phyloP scores from a whole-genome alignment of 805 yeast species.

The Metschnikowia cerradonensis region DNA sequence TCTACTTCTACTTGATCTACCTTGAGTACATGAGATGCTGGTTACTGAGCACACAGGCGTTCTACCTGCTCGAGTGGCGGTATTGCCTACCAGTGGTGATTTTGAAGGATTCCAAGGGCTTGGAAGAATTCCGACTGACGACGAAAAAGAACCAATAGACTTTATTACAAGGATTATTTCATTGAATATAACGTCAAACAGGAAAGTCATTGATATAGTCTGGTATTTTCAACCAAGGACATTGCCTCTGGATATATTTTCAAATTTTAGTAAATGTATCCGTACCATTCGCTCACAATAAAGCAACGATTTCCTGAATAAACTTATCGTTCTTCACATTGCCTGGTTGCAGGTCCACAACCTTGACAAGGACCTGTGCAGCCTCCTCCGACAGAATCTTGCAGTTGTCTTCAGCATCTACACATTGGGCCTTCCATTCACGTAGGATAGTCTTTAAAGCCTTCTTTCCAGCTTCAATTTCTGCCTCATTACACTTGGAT shows the following conservation, averaged over 20 bases:
- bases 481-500: conserved; percentile 48
- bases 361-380: conserved; percentile 32
- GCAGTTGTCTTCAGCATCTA: conserved; percentile 20
- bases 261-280: no score
- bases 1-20: conserved; percentile 78
- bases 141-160: conserved; percentile 6
- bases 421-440: conserved; percentile 50
- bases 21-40: conserved; percentile 71
- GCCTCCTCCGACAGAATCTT: conserved; percentile 36
- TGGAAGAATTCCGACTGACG: conserved; percentile 8
- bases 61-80: conserved; percentile 56
- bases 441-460: conserved; percentile 45
- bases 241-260: no score
- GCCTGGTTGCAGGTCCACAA: conserved; percentile 26
- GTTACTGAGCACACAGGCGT: conserved; percentile 52
- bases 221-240: no score
- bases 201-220: no score
- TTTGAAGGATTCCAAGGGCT: conserved; percentile 13
- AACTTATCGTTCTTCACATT: conserved; percentile 33
- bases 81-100: conserved; percentile 31
- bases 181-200: no score
- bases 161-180: neutral
- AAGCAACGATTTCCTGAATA: conserved; percentile 42
- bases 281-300: conserved; percentile 21
- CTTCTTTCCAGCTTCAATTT: conserved; percentile 52